Conservation (phyloP, 495 filamentous ascomycete genomes). For the Neurospora sublineolata region DNA sequence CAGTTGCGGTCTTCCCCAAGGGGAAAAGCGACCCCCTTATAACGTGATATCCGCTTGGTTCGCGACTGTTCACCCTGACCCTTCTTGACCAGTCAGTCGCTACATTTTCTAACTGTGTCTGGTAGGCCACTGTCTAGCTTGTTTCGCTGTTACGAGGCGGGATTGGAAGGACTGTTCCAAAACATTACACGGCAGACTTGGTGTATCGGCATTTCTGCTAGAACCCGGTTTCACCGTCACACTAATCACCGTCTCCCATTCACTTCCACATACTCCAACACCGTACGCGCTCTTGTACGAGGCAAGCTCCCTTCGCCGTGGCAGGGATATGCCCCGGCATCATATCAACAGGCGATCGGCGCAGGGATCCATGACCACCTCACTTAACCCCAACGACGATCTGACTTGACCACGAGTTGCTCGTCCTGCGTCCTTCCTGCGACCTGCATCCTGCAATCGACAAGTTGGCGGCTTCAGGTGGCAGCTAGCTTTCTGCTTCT, state of each 20-base stretch:
- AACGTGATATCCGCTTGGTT: neutral
- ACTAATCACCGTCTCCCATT: slow-evolving; percentile 12
- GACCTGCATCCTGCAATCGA: neutral
- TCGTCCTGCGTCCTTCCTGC: slow-evolving; percentile 1
- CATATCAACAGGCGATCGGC: slow-evolving; percentile 11
- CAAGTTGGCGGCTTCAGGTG: neutral
- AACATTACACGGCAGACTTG: neutral
- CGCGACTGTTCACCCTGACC: neutral
- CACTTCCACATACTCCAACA: neutral
- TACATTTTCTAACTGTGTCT: neutral
- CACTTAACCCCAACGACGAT: slow-evolving; percentile 13
- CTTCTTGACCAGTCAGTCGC: neutral
- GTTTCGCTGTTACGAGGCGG: neutral
- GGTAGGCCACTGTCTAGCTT: neutral
- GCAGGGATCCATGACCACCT: slow-evolving; percentile 9
- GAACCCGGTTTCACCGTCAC: slow-evolving; percentile 17
- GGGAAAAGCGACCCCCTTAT: neutral
- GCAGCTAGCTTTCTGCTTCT: neutral
- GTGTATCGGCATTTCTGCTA: slow-evolving; percentile 7
- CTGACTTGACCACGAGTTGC: slow-evolving; percentile 11
- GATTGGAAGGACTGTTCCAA: neutral
- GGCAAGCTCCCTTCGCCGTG: slow-evolving; percentile 6
- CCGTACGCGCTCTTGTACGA: neutral
- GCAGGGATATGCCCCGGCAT: slow-evolving; percentile 4
- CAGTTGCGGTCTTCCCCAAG: neutral